These are phyloP conservation scores for Epichloe aotearoae DNA, from an alignment of 2,329 filamentous ascomycete genomes.

Conservation along the genomic window DNA sequence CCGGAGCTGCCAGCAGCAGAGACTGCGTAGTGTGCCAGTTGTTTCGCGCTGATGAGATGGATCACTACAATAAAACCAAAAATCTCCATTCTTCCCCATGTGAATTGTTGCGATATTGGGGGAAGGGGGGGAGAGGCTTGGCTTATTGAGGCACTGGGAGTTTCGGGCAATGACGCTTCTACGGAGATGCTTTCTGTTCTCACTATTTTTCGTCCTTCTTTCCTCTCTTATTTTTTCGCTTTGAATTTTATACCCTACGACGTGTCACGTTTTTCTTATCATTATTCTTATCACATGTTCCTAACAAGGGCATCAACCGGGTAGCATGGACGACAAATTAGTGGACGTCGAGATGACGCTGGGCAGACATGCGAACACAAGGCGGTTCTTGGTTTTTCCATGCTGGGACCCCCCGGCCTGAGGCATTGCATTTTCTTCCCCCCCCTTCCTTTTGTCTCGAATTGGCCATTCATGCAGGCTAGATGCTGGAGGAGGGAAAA, in stretches of 20 bases:
- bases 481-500: background rate
- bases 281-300: background rate
- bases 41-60: background rate
- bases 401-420: background rate
- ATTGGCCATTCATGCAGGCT: background rate
- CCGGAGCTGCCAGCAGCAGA: conserved; percentile 14
- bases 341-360: background rate
- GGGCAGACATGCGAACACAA: background rate
- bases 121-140: background rate
- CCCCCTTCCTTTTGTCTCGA: background rate
- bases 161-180: conserved; percentile 6
- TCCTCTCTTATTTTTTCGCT: background rate
- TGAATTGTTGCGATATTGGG: background rate
- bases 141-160: conserved; percentile 4
- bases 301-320: background rate
- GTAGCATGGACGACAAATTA: background rate
- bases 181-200: conserved; percentile 4
- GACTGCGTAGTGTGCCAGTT: conserved; percentile 11
- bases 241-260: conserved; percentile 6
- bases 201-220: background rate
- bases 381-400: background rate
- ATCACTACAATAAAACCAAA: background rate
- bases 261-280: background rate
- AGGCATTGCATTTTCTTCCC: background rate
- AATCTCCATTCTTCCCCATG: too few species aligned